Conservation (phyloP, 352 stramenopile genomes). For the Globisporangium heterothallicum region DNA sequence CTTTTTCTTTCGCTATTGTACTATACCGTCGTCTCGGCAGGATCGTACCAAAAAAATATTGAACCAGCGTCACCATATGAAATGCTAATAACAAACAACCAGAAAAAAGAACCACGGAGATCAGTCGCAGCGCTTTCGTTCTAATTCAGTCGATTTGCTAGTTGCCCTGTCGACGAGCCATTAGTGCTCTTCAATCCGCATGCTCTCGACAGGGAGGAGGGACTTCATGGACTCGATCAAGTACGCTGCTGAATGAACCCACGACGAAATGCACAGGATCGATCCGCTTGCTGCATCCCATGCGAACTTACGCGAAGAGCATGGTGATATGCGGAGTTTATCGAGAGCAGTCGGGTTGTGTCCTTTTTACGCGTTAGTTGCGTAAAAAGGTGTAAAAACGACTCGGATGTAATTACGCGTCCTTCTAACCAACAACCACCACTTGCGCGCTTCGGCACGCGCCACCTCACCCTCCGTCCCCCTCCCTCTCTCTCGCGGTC, state of each 20-base stretch:
- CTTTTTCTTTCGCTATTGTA: background rate
- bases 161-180: too few species aligned
- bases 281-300: too few species aligned
- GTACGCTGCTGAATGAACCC: too few species aligned
- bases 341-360: too few species aligned
- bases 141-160: too few species aligned
- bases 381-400: background rate
- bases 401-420: background rate
- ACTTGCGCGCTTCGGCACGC: background rate
- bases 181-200: too few species aligned
- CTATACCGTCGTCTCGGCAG: background rate
- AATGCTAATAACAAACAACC: background rate
- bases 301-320: too few species aligned
- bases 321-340: too few species aligned
- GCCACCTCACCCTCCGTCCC: background rate
- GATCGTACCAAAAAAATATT: background rate
- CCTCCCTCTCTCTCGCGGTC: conserved; percentile 2
- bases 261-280: too few species aligned
- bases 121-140: too few species aligned
- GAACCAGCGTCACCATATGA: background rate
- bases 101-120: background rate
- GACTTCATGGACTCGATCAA: too few species aligned
- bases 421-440: background rate
- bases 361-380: background rate
- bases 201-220: too few species aligned